Conservation (phyloP, 257 asterid species). For the Petrea volubilis region DNA sequence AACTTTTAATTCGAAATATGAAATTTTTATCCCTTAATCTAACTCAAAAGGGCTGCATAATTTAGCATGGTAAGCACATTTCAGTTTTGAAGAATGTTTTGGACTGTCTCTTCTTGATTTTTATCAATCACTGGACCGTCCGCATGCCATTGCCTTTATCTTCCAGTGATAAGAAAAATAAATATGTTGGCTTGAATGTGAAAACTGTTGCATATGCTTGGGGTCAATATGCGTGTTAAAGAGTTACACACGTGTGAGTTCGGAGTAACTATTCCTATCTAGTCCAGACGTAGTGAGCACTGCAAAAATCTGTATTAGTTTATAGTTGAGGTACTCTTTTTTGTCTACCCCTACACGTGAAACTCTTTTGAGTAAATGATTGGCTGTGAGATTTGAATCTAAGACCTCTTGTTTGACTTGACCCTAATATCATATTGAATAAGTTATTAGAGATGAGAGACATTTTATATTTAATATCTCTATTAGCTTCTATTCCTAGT, state of each 20-base stretch:
- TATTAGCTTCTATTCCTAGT: no score
- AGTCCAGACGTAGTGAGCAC: neutral
- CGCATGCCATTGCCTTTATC: neutral
- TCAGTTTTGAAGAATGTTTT: neutral
- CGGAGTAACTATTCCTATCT: neutral
- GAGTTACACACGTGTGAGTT: neutral
- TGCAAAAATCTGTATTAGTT: neutral
- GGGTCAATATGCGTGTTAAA: neutral
- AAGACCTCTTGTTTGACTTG: no score
- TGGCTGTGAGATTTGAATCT: no score
- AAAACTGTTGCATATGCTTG: neutral
- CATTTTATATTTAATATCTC: no score
- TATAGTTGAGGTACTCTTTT: no score
- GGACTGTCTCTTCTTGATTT: neutral
- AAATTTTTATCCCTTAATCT: neutral
- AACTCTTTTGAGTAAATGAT: no score
- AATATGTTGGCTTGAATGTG: neutral
- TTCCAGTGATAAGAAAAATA: neutral
- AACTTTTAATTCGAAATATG: neutral
- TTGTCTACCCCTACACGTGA: no score
- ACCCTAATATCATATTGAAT: no score
- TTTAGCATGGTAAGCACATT: neutral
- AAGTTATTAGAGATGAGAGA: no score
- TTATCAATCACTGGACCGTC: neutral
- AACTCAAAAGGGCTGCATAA: neutral